Conservation (phyloP, 352 stramenopile genomes). For the Phytophthora cryptogea region DNA sequence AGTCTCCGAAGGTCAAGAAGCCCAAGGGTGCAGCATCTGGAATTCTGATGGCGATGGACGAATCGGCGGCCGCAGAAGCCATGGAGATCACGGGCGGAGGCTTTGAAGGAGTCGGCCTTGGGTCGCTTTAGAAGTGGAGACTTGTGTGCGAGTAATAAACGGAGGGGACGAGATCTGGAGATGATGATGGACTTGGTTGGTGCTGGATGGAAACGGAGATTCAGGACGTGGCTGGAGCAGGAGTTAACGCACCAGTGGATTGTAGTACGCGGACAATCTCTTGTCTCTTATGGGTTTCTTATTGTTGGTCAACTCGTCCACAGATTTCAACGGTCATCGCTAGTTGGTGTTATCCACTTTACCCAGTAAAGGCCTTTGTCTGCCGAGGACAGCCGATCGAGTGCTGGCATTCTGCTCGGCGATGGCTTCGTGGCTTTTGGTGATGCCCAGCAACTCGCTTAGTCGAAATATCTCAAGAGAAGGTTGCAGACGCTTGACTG, state of each 20-base stretch:
- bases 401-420: neutral
- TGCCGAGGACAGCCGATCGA: neutral
- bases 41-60: slow-evolving; percentile 35
- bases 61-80: slow-evolving; percentile 53
- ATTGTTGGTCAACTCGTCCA: neutral
- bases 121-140: slow-evolving; percentile 48
- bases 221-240: neutral
- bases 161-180: slow-evolving; percentile 2
- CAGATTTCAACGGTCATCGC: neutral
- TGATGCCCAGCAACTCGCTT: too few species aligned
- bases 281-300: neutral
- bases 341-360: neutral
- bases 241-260: neutral
- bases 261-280: neutral
- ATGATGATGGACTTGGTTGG: neutral
- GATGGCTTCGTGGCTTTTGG: neutral
- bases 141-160: slow-evolving; percentile 32
- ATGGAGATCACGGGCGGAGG: slow-evolving; percentile 55
- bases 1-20: slow-evolving; percentile 51
- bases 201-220: neutral
- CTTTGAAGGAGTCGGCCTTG: slow-evolving; percentile 71
- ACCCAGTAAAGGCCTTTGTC: neutral
- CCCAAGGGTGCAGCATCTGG: slow-evolving; percentile 32
- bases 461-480: too few species aligned
- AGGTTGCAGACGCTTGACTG: too few species aligned